phyloP scores from a whole-genome alignment of 495 filamentous ascomycete genomes.

The Tuber indicum region DNA sequence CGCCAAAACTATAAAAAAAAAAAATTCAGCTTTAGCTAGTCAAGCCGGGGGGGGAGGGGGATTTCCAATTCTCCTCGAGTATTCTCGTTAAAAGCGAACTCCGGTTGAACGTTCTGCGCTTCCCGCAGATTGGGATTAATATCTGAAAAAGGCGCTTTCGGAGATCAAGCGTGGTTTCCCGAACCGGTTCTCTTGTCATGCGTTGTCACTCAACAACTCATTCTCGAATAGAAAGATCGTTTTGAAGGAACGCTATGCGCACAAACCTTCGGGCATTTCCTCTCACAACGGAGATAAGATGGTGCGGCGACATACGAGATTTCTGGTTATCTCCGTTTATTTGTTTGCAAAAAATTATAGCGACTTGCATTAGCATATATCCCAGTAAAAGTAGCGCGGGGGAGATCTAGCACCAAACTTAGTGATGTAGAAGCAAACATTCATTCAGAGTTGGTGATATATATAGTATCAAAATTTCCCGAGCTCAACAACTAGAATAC shows the following conservation, averaged over 20 bases:
- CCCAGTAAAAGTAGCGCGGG: neutral
- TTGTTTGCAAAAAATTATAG: neutral
- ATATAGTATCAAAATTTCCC: neutral
- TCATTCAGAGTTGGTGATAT: neutral
- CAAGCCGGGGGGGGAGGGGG: neutral
- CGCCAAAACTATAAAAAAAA: neutral
- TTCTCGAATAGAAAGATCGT: neutral
- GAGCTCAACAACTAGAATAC: neutral
- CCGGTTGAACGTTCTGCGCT: neutral
- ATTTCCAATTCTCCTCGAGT: neutral
- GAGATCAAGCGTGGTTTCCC: neutral
- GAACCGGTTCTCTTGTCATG: neutral
- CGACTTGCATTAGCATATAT: neutral
- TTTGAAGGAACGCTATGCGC: neutral
- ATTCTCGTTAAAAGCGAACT: neutral
- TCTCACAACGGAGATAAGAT: neutral
- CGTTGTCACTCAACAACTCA: neutral
- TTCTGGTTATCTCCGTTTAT: neutral
- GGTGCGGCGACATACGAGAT: neutral
- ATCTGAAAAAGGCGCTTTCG: neutral
- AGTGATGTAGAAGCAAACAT: neutral
- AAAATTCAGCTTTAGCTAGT: neutral
- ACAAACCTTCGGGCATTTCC: neutral
- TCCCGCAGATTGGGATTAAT: neutral
- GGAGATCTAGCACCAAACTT: neutral